Percentiles rank a stretch among this genome's conserved stretches.
phyloP scores from a whole-genome alignment of 306 rosid genomes.

The Glycine latifolia region DNA sequence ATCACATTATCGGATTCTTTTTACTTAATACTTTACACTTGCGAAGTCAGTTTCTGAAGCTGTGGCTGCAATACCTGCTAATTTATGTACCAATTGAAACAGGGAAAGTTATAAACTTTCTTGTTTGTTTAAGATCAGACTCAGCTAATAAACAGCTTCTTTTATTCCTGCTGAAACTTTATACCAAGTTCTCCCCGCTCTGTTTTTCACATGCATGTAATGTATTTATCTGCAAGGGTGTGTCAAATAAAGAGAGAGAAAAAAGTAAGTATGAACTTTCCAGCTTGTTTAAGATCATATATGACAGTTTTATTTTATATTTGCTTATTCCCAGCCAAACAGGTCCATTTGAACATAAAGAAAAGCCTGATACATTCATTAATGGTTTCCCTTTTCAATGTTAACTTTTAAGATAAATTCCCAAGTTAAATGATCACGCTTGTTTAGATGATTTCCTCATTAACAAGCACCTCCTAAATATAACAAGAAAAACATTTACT shows the following conservation, averaged over 20 bases:
- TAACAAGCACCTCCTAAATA: neutral
- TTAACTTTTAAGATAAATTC: no score
- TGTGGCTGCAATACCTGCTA: neutral
- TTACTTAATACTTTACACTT: no score
- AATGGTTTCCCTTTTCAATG: no score
- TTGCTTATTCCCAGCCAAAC: no score
- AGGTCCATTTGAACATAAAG: no score
- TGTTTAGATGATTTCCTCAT: neutral
- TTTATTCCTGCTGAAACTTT: neutral
- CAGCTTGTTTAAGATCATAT: constrained; percentile 1
- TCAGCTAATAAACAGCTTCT: neutral
- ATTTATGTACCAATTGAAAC: neutral
- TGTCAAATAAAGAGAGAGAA: neutral
- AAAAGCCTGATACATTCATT: no score
- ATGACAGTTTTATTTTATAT: neutral
- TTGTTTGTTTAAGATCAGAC: no score
- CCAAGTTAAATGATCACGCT: no score
- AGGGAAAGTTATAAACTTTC: neutral
- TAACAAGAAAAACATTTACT: neutral
- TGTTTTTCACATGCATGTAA: neutral
- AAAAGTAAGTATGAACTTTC: neutral
- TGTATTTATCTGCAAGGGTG: neutral
- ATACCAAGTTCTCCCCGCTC: neutral
- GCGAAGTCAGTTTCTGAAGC: no score
- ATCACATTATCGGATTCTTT: no score